Base-by-base conservation (phyloP, 371 early-diverging fungal genomes). In the Rhizopus sp. region DNA sequence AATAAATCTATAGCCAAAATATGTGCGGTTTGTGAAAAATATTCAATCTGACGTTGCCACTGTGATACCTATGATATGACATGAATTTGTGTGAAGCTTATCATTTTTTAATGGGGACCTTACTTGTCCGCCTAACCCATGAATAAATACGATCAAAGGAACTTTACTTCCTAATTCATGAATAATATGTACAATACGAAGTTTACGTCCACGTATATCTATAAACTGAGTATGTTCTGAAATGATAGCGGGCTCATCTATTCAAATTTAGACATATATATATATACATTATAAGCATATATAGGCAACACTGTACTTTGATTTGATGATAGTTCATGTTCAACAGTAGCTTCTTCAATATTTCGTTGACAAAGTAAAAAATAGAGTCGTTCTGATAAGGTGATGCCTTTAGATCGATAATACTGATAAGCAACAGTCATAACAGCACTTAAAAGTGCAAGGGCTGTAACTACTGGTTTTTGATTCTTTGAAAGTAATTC, bases 41-140 rank as follows among this genome's bases (percentile, higher is more conserved):
- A 87, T 49, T 81, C 78, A 13, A 89, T 75, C 63, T 87, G 88
- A 65, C 68, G 68, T 56, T 78, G 78, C 80, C 86, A 89, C 64
- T 88, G 89, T 61, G 80, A 72, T 47, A 78, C 80, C 87, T 87
- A 57, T 39, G n/a, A 34, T 35, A 4, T n/a, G 23, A 23, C 0
- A 23, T 23, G 23, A 23, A 23, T 23, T 23, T 23, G 23, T 23
- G 38, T 38, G 38, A 7, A 35, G 7, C 33, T 23, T 34, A 41
- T 39, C 51, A 50, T 29, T 52, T 38, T 50, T 66, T 53, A 48
- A 23, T 48, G 38, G n/a, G 8, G 30, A 15, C 45, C 32, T 72
- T 73, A 86, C 87, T 75, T 88, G 89, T 39, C 85, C 88, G 23
- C 89, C 89, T 32, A 89, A 63, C 10, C 89, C 89, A 60, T 89